Percentiles rank a stretch among this genome's conserved stretches.
Evolutionary conservation across 495 filamentous ascomycete species (phyloP).

Genomic region (Podospora comata): DNA sequence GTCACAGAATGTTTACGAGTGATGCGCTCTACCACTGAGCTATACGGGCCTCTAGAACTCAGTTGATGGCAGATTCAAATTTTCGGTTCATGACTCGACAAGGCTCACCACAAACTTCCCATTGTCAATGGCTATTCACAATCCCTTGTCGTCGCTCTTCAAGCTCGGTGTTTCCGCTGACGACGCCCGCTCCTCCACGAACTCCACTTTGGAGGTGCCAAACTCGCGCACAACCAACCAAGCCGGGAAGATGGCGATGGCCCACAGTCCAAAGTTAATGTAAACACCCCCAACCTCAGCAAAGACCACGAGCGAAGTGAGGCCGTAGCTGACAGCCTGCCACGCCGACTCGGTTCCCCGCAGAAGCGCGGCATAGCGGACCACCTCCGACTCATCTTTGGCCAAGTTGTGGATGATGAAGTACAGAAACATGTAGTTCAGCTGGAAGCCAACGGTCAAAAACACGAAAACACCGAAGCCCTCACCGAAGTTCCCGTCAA

Average conservation of each 20-base stretch:
- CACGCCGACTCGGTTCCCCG: slow-evolving; percentile 61
- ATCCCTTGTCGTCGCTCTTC: background rate
- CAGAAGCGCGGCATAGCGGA: slow-evolving; percentile 59
- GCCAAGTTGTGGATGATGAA: slow-evolving; percentile 61
- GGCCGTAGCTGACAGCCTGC: slow-evolving; percentile 60
- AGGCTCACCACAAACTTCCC: background rate
- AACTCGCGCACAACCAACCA: slow-evolving; percentile 57
- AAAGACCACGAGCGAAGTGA: slow-evolving; percentile 55
- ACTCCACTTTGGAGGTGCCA: slow-evolving; percentile 33
- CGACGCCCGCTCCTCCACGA: slow-evolving; percentile 3
- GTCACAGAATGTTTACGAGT: slow-evolving; percentile 9
- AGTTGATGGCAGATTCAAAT: background rate
- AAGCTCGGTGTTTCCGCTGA: slow-evolving; percentile 4
- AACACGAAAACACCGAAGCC: slow-evolving; percentile 59
- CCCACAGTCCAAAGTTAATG: slow-evolving; percentile 63
- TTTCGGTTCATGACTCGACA: background rate
- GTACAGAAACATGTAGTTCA: slow-evolving; percentile 65
- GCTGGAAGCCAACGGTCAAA: slow-evolving; percentile 57
- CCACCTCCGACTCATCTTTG: slow-evolving; percentile 51
- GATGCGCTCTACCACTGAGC: slow-evolving; percentile 15
- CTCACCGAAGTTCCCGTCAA: slow-evolving; percentile 51
- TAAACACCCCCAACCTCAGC: slow-evolving; percentile 59
- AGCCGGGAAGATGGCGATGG: slow-evolving; percentile 52
- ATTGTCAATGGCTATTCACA: background rate
- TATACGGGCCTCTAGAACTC: slow-evolving; percentile 1